Percentiles rank a stretch among this genome's conserved stretches.
These are phyloP conservation scores for Bacidia gigantensis DNA, from an alignment of 495 filamentous ascomycete genomes.

Conservation along the genomic window DNA sequence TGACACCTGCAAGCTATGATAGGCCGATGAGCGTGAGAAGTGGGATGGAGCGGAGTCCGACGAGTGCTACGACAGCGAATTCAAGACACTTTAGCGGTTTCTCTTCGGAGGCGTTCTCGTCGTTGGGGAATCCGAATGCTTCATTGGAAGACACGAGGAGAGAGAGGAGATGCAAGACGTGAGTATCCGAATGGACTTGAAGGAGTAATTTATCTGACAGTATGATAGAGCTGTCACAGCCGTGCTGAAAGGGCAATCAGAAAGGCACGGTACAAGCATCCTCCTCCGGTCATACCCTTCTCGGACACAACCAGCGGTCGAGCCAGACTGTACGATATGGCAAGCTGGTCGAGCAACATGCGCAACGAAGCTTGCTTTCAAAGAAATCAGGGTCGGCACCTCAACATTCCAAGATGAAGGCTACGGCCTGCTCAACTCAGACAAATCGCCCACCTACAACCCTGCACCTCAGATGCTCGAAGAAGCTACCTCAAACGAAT, in stretches of 20 bases:
- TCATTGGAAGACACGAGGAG: constrained; percentile 26
- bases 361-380: constrained; percentile 85
- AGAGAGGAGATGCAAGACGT: constrained; percentile 74
- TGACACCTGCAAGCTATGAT: constrained; percentile 15
- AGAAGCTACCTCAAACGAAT: constrained; percentile 84
- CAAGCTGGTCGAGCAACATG: constrained; percentile 90
- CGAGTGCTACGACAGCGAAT: constrained; percentile 19
- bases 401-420: constrained; percentile 91
- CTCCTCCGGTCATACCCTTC: constrained; percentile 90
- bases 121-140: constrained; percentile 46
- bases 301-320: constrained; percentile 72
- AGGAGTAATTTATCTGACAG: constrained; percentile 22
- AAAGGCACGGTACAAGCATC: constrained; percentile 47
- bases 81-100: constrained; percentile 23
- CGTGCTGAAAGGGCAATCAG: constrained; percentile 64
- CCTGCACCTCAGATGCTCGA: constrained; percentile 74
- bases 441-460: constrained; percentile 52
- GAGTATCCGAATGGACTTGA: constrained; percentile 26
- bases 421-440: constrained; percentile 33
- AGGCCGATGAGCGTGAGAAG: constrained; percentile 16
- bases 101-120: constrained; percentile 25
- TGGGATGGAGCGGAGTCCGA: constrained; percentile 12
- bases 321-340: constrained; percentile 89
- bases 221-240: constrained; percentile 67
- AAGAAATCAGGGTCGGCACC: constrained; percentile 86